Evolutionary conservation across 1,284 basidiomycete genomes (phyloP).

Genomic region (Moesziomyces sp.): DNA sequence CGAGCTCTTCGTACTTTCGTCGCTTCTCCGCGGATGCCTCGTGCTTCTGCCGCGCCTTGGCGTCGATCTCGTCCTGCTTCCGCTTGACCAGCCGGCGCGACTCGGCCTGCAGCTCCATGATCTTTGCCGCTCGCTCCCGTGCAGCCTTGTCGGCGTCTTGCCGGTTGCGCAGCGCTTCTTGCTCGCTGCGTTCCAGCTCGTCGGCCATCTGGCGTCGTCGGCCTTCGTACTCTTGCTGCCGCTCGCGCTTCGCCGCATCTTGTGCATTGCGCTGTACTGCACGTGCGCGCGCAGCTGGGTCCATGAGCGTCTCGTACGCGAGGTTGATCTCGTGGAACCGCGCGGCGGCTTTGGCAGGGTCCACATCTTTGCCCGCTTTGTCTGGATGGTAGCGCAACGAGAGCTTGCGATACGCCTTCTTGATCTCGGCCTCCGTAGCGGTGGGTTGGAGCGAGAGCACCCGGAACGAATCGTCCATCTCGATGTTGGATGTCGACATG

Average conservation of each 20-base stretch:
- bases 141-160: conserved; percentile 68
- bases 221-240: conserved; percentile 79
- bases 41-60: conserved; percentile 13
- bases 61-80: conserved; percentile 39
- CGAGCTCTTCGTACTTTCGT: conserved; percentile 26
- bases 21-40: conserved; percentile 14
- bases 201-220: conserved; percentile 83
- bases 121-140: conserved; percentile 25
- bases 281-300: conserved; percentile 82
- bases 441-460: conserved; percentile 76
- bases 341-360: conserved; percentile 71
- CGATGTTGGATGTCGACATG: conserved; percentile 26
- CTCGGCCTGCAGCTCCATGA: conserved; percentile 38
- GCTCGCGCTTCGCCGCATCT: conserved; percentile 77
- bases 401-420: conserved; percentile 74
- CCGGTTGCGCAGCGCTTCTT: conserved; percentile 74
- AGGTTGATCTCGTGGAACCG: conserved; percentile 89
- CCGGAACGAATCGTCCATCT: conserved; percentile 52
- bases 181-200: conserved; percentile 84
- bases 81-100: conserved; percentile 43
- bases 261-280: conserved; percentile 82
- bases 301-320: conserved; percentile 84
- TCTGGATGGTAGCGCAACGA: conserved; percentile 62
- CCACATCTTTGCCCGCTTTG: conserved; percentile 60
- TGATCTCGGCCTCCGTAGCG: conserved; percentile 83